Evolutionary conservation across 2,329 filamentous ascomycete genomes (phyloP).

Genomic region (Calonectria multiphialidica): DNA sequence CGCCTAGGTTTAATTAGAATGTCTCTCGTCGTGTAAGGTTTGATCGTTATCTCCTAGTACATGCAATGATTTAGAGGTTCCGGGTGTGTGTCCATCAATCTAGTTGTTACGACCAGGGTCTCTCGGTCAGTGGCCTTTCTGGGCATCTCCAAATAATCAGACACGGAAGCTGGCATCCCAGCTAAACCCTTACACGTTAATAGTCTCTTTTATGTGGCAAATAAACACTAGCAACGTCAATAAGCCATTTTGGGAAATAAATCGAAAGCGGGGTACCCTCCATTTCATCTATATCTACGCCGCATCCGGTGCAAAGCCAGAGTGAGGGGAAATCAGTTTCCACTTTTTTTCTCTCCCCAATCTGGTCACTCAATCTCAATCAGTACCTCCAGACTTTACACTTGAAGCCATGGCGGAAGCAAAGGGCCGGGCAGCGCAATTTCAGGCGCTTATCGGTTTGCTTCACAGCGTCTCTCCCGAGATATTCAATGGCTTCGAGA

Average conservation of each 20-base stretch:
- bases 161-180: too few relatives aligned
- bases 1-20: too few relatives aligned
- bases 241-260: neutral
- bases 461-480: neutral
- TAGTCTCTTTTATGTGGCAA: too few relatives aligned
- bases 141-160: too few relatives aligned
- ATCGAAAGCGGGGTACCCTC: neutral
- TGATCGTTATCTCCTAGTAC: too few relatives aligned
- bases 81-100: too few relatives aligned
- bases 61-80: too few relatives aligned
- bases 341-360: neutral
- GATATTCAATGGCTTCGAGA: conserved; percentile 8
- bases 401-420: neutral
- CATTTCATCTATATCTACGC: neutral
- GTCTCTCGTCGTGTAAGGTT: too few relatives aligned
- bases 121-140: too few relatives aligned
- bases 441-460: neutral
- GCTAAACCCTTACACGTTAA: too few relatives aligned
- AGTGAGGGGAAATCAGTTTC: neutral
- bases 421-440: neutral
- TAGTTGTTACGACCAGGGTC: too few relatives aligned
- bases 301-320: neutral
- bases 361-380: neutral
- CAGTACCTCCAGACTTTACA: neutral
- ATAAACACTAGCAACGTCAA: neutral